Evolutionary conservation across 177 flowering plant species (phyloP), one percentile per base, ranked within the genome.

Genomic region (Telopea speciosissima): DNA sequence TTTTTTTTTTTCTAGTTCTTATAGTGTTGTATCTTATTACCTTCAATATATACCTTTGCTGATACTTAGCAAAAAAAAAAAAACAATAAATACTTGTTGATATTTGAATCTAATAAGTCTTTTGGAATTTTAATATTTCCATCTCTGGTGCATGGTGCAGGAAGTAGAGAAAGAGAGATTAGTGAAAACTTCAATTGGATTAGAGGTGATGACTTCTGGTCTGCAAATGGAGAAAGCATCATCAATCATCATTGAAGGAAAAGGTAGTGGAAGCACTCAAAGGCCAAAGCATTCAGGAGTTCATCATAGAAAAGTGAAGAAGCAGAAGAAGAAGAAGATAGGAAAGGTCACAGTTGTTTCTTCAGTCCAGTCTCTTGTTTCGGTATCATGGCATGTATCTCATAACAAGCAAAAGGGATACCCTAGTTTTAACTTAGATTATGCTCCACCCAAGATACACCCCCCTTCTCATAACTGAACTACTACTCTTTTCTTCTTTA

Each of bases 391-490:
- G 85, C 81, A 63, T 22, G 83, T 86, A 69, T 89, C 87, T 72
- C 83, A 78, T 21, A 67, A 75, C 71, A 84, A 83, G 63, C 71
- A 58, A 2, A 70, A 77, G 10, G 88, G 83, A 23, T 73, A 80
- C 54, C 78, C 87, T 8, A 87, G 86, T 49, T 86, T 86, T 69
- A 79, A 85, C 75, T 65, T 81, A 56, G 96, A 90, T 67, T 90
- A 90, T 78, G 62, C 82, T 52, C 88, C 85, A 66, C 93, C 96
- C 42, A 83, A 77, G 78, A 86, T 86, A 24, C 93, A 89, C 70
- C 96, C 96, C 76, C 96, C 96, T 60, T 78, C 82, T 66, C 88
- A 88, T 77, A 88, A 88, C 81, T 88, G 77, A 86, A 24, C 25
- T 54, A 7, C 59, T 21, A n/a, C 2, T 16, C n/a, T 21, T 17